phyloP scores from a whole-genome alignment of 2,329 filamentous ascomycete species.

The Escovopsis sp. region DNA sequence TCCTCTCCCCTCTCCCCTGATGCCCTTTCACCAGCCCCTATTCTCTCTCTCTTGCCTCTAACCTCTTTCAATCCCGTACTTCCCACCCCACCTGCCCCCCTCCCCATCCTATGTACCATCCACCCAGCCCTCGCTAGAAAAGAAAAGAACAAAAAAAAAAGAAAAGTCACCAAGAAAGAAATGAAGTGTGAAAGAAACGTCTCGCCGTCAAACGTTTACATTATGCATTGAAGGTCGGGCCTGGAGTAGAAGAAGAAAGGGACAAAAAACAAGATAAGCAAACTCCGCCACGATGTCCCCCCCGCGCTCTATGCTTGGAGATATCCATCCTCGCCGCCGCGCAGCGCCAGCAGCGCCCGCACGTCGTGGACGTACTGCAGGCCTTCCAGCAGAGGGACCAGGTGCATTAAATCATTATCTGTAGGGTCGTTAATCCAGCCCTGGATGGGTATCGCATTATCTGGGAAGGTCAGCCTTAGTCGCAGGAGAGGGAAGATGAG shows the following conservation, averaged over 20 bases:
- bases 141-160: not conserved
- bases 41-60: not conserved
- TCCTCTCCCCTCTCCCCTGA: no score
- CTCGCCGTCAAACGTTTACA: not conserved
- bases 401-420: slow-evolving; percentile 83
- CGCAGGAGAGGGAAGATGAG: no score
- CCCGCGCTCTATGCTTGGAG: slow-evolving; percentile 27
- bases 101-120: no score
- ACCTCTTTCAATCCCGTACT: not conserved
- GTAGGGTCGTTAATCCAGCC: slow-evolving; percentile 99
- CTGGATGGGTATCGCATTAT: slow-evolving; percentile 97
- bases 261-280: not conserved
- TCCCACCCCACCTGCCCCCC: no score
- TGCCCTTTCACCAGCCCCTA: no score
- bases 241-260: no score
- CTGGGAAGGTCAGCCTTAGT: no score
- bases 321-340: slow-evolving; percentile 67
- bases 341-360: slow-evolving; percentile 71
- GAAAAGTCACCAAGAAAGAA: not conserved
- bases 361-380: slow-evolving; percentile 96
- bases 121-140: no score
- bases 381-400: slow-evolving; percentile 84
- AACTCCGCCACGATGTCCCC: slow-evolving; percentile 4
- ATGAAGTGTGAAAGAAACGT: not conserved
- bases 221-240: not conserved